phyloP scores from a whole-genome alignment of 148 eudicot genomes.

The Rhododendron ovatum region DNA sequence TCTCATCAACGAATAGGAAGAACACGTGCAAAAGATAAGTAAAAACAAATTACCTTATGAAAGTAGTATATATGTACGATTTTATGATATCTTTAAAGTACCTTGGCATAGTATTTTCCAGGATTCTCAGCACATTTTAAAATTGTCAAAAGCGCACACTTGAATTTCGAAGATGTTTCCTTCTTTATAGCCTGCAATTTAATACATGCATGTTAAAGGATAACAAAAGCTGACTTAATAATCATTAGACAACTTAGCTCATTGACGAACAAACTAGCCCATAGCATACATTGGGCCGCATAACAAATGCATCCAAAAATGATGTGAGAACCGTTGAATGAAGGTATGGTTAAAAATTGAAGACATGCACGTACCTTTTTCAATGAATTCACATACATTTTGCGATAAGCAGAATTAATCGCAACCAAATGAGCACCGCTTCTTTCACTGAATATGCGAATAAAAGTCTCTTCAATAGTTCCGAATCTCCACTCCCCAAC shows the following conservation, averaged over 20 bases:
- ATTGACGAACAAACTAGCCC: background rate
- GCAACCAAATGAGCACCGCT: constrained; percentile 78
- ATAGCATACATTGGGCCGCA: background rate
- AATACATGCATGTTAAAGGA: background rate
- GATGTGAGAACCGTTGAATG: background rate
- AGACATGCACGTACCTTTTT: constrained; percentile 22
- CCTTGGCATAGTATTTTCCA: constrained; percentile 46
- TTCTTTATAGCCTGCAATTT: constrained; percentile 37
- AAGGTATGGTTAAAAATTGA: background rate
- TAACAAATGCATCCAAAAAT: background rate
- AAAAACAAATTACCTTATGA: background rate
- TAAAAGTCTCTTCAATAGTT: constrained; percentile 74
- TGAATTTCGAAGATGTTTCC: constrained; percentile 48
- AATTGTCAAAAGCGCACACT: constrained; percentile 38
- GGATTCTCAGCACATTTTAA: constrained; percentile 45
- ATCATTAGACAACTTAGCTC: background rate
- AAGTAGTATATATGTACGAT: background rate
- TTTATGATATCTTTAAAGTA: background rate
- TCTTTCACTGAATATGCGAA: constrained; percentile 61
- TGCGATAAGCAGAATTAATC: constrained; percentile 44
- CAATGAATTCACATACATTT: constrained; percentile 39
- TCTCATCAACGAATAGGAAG: background rate
- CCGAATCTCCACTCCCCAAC: constrained; percentile 88
- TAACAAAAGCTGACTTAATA: background rate
- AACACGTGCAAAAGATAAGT: background rate